Conservation (phyloP, 371 early-diverging fungal species). For the Saksenaea vasiformis region DNA sequence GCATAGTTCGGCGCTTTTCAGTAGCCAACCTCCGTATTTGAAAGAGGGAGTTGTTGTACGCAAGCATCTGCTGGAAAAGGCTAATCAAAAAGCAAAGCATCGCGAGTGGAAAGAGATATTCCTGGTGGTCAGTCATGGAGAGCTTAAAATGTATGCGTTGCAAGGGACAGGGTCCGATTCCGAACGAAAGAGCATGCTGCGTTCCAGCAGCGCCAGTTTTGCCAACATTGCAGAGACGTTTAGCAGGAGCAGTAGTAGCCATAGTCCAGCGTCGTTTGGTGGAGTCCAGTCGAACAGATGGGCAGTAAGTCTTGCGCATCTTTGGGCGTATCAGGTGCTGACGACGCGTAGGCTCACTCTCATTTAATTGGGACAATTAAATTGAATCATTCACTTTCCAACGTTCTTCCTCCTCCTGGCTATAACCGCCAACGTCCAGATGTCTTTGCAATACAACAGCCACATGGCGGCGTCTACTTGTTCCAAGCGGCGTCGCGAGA, state of each 20-base stretch:
- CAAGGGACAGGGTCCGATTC: conserved; percentile 20
- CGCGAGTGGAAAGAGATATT: conserved; percentile 82
- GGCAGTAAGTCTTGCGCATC: neutral
- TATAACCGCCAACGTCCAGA: conserved; percentile 77
- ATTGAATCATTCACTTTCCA: conserved; percentile 81
- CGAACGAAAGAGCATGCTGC: conserved; percentile 35
- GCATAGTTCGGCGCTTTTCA: conserved; percentile 6
- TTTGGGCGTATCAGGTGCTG: neutral
- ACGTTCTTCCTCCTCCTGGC: conserved; percentile 81
- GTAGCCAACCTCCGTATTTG: conserved; percentile 35
- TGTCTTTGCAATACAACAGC: conserved; percentile 84
- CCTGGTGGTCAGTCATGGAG: conserved; percentile 71
- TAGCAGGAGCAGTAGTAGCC: neutral
- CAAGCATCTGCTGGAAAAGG: conserved; percentile 77
- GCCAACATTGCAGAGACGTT: conserved; percentile 49
- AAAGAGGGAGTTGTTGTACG: conserved; percentile 78
- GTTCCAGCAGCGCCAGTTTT: conserved; percentile 25
- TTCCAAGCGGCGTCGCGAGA: conserved; percentile 77
- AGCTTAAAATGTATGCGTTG: conserved; percentile 68
- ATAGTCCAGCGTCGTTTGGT: neutral
- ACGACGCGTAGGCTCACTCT: conserved; percentile 8
- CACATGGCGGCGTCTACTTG: conserved; percentile 78
- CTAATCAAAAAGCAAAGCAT: conserved; percentile 74
- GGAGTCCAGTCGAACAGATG: neutral
- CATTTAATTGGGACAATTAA: conserved; percentile 59